Conservation (phyloP, 441 rosid species). For the Erysimum cheiri region DNA sequence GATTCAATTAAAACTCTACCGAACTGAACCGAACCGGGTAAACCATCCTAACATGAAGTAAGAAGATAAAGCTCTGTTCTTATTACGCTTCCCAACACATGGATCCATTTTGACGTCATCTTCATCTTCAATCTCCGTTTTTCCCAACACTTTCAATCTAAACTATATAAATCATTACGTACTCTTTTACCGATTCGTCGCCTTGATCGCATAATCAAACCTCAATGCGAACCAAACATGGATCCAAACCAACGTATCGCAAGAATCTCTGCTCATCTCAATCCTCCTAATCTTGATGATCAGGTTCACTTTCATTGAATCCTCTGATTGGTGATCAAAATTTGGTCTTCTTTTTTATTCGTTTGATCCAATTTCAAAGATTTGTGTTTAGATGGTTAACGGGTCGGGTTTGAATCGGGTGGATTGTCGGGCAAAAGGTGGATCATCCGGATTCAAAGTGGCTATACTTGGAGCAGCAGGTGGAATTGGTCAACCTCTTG, state of each 20-base stretch:
- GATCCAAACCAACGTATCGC: slow-evolving; percentile 69
- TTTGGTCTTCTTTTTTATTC: background rate
- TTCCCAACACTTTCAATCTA: background rate
- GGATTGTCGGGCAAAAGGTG: slow-evolving; percentile 79
- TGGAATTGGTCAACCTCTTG: slow-evolving; percentile 91
- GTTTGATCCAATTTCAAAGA: background rate
- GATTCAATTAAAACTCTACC: too few species aligned
- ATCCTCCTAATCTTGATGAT: slow-evolving; percentile 62
- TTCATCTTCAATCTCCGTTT: slow-evolving; percentile 4
- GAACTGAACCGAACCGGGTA: too few species aligned
- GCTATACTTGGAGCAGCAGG: slow-evolving; percentile 92
- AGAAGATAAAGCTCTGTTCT: background rate
- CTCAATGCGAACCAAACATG: slow-evolving; percentile 36
- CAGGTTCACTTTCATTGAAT: slow-evolving; percentile 19
- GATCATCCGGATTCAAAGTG: slow-evolving; percentile 79
- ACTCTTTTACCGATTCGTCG: background rate
- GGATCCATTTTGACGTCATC: slow-evolving; percentile 28
- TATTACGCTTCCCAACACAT: slow-evolving; percentile 40
- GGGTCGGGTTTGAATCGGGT: slow-evolving; percentile 50
- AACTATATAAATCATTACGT: background rate
- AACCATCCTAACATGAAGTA: too few species aligned
- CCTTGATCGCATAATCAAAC: background rate
- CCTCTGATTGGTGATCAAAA: background rate
- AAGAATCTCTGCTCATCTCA: slow-evolving; percentile 71
- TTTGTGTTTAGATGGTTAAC: slow-evolving; percentile 45